A percentile compares a stretch with the other conserved stretches of the same genome.
phyloP scores from a whole-genome alignment of 2,329 filamentous ascomycete species.

The Diplodia mutila region DNA sequence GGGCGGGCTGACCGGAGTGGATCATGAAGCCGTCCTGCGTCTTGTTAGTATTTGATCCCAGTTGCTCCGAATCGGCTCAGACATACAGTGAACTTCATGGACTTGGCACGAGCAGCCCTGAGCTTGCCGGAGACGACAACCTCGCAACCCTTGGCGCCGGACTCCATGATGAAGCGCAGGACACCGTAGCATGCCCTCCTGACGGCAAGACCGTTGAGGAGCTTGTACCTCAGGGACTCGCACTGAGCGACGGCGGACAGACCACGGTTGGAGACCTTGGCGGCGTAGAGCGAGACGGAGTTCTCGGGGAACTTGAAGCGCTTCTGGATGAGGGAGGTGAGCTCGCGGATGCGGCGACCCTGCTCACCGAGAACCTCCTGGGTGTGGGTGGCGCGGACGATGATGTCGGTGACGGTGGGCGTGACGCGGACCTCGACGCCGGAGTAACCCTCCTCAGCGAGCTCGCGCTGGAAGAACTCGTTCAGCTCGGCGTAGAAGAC shows the following conservation, averaged over 20 bases:
- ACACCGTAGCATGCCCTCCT: slow-evolving; percentile 99
- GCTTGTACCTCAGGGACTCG: slow-evolving; percentile 99
- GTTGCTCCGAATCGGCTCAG: slow-evolving; percentile 1
- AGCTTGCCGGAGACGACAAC: slow-evolving; percentile 99
- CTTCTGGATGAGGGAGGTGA: slow-evolving; percentile 99
- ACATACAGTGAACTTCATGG: slow-evolving; percentile 99
- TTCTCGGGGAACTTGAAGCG: slow-evolving; percentile 99
- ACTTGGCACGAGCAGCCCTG: slow-evolving; percentile 97
- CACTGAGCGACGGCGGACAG: slow-evolving; percentile 99
- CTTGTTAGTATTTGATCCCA: slow-evolving; percentile 29
- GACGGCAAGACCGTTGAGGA: slow-evolving; percentile 98
- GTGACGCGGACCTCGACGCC: slow-evolving; percentile 99
- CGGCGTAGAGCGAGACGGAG: slow-evolving; percentile 99
- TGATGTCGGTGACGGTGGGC: slow-evolving; percentile 99
- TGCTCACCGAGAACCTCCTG: slow-evolving; percentile 99
- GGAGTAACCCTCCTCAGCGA: slow-evolving; percentile 99
- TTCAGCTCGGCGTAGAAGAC: slow-evolving; percentile 99
- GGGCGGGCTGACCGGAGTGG: slow-evolving; percentile 99
- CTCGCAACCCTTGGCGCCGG: slow-evolving; percentile 98
- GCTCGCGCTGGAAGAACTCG: slow-evolving; percentile 99
- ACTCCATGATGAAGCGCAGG: slow-evolving; percentile 99
- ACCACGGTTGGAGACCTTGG: slow-evolving; percentile 99
- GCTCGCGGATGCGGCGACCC: slow-evolving; percentile 99
- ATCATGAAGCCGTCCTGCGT: slow-evolving; percentile 97
- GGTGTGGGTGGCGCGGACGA: slow-evolving; percentile 99